These are phyloP conservation scores for Panicum miliaceum DNA, from an alignment of 176 grass and related monocot species.

Conservation along the genomic window DNA sequence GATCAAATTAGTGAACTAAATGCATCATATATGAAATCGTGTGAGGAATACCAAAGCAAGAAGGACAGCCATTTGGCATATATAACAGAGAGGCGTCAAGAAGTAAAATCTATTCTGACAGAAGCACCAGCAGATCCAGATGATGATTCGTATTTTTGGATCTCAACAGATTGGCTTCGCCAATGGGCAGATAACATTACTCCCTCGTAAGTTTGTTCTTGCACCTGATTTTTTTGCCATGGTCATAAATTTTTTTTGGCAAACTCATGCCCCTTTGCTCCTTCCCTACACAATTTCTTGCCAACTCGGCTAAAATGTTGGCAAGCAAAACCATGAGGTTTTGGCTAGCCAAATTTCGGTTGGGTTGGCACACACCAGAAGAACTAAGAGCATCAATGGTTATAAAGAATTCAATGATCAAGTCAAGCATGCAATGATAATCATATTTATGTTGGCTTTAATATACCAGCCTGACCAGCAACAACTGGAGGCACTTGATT, in stretches of 20 bases:
- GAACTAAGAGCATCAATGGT: conserved; percentile 2
- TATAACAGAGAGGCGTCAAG: conserved; percentile 78
- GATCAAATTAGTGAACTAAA: conserved; percentile 78
- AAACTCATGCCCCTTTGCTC: not conserved
- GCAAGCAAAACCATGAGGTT: not conserved
- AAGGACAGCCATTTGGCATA: conserved; percentile 71
- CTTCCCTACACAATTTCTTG: not conserved
- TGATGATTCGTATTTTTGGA: conserved; percentile 90
- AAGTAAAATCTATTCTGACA: conserved; percentile 83
- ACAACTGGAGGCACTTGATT: too few species aligned
- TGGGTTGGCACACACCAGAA: not conserved
- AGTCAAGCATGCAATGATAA: conserved; percentile 5
- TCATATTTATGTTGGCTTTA: not conserved
- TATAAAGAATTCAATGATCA: not conserved
- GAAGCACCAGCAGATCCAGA: conserved; percentile 67
- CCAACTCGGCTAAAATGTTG: not conserved
- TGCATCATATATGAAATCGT: conserved; percentile 60
- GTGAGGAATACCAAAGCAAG: conserved; percentile 72
- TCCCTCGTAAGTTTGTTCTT: conserved; percentile 65
- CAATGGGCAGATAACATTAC: conserved; percentile 87
- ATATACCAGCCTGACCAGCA: too few species aligned
- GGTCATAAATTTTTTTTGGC: too few species aligned
- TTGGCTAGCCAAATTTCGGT: not conserved
- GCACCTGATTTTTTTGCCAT: not conserved
- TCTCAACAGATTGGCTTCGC: conserved; percentile 96